A percentile compares a stretch with the other conserved stretches of the same genome.
Conservation (phyloP, 2,329 filamentous ascomycete genomes). For the Parasarocladium wereldwijsianum region DNA sequence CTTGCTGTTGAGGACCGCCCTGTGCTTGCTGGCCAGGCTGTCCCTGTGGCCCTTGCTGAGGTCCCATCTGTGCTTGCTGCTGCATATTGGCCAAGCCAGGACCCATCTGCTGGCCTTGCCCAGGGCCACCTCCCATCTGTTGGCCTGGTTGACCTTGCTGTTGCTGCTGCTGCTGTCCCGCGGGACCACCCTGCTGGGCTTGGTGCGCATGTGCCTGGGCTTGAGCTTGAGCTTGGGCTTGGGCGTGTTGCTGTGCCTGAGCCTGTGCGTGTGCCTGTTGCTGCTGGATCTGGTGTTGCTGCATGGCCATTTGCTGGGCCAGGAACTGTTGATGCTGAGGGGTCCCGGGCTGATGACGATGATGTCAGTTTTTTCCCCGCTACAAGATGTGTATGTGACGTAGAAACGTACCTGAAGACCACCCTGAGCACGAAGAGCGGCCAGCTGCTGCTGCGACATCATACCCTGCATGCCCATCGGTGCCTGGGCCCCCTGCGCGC, state of each 20-base stretch:
- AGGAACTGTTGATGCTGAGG: slow-evolving; percentile 6
- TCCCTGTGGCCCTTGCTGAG: slow-evolving; percentile 13
- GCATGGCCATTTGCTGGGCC: slow-evolving; percentile 4
- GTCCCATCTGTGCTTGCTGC: slow-evolving; percentile 25
- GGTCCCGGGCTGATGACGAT: too few species aligned
- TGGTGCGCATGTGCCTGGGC: slow-evolving; percentile 14
- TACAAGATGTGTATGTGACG: too few species aligned
- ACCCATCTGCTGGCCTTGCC: slow-evolving; percentile 24
- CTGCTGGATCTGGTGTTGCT: slow-evolving; percentile 20
- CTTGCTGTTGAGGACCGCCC: slow-evolving; percentile 11
- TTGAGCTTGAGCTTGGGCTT: slow-evolving; percentile 13
- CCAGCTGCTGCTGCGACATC: too few species aligned
- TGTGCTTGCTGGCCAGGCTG: slow-evolving; percentile 16
- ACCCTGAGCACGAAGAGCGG: too few species aligned
- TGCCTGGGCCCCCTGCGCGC: slow-evolving; percentile 28
- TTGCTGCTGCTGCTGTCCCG: slow-evolving; percentile 11
- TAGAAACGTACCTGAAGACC: too few species aligned
- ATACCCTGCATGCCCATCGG: slow-evolving; percentile 38
- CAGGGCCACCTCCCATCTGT: slow-evolving; percentile 23
- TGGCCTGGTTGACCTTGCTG: slow-evolving; percentile 15
- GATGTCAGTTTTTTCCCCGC: too few species aligned
- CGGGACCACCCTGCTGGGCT: slow-evolving; percentile 19
- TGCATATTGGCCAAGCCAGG: slow-evolving; percentile 27
- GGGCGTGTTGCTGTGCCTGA: slow-evolving; percentile 20
- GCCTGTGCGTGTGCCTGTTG: slow-evolving; percentile 21